Evolutionary conservation across 306 rosid genomes (phyloP).

Genomic region (Pyrus pyrifolia): DNA sequence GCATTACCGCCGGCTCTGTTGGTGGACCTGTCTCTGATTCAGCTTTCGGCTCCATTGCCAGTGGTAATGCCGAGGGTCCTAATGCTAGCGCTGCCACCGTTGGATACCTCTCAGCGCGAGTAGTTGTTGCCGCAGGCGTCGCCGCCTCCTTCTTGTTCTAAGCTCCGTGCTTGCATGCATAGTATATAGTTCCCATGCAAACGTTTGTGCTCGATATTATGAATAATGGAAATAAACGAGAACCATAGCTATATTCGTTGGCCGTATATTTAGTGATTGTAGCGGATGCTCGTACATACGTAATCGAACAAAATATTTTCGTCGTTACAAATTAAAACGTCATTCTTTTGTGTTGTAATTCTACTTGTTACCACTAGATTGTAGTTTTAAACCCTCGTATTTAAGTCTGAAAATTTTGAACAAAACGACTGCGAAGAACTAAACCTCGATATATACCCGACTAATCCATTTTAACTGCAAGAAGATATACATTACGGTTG

Average conservation of each 20-base stretch:
- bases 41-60: constrained; percentile 35
- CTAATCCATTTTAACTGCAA: not conserved
- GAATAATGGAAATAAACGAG: not conserved
- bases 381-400: no score
- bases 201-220: not conserved
- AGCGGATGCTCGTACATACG: not conserved
- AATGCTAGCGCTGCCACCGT: constrained; percentile 12
- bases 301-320: not conserved
- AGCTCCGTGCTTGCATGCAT: not conserved
- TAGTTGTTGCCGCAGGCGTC: constrained; percentile 6
- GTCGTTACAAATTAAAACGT: not conserved
- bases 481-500: not conserved
- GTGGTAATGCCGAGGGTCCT: constrained; percentile 2
- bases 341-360: not conserved
- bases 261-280: not conserved
- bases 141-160: constrained; percentile 30
- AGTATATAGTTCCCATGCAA: not conserved
- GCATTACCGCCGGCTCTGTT: not conserved
- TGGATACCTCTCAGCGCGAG: constrained; percentile 21
- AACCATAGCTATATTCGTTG: not conserved
- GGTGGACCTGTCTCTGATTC: constrained; percentile 15
- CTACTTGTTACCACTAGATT: not conserved
- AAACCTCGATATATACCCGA: not conserved
- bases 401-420: not conserved
- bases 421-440: not conserved